Evolutionary conservation across 306 rosid genomes (phyloP), one percentile per base, ranked within the genome.

Genomic region (Herpetospermum pedunculosum): DNA sequence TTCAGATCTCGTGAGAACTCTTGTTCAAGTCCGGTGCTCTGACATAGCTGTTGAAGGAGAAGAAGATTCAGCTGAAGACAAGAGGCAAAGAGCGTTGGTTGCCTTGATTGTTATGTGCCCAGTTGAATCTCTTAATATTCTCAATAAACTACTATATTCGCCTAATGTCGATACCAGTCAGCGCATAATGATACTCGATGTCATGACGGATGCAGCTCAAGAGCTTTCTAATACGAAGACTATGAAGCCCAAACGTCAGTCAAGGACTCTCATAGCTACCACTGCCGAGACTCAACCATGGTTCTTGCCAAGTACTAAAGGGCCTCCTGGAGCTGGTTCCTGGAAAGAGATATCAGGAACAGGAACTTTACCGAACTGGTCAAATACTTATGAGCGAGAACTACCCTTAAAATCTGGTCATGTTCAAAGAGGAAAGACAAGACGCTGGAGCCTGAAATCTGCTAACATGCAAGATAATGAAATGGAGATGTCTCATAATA

Each of bases 201-300:
- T 88, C 83, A 91, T 94, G 97, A 94, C 98, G 16, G 90, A 89
- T 52, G 96, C 97, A 75, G 98, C 95, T 82, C 90, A 81, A 85
- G 96, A 94, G 83, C 98, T 94, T 75, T 82, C 97, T 67, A 80
- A 86, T 78, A 38, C 89, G 54, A 89, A 86, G 80, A 79, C 59
- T 68, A 59, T 75, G 75, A 91, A 84, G 82, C 82, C 85, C 52
- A 86, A 89, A 77, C 88, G 77, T 72, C 83, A 81, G 74, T 74
- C 77, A 55, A 82, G 84, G 74, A 79, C 95, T 57, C 88, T 94
- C 64, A 79, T 94, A 76, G 77, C 97, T 71, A 85, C 85, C 80
- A 85, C 83, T 47, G 87, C 97, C 2, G 96, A 91, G 77, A 79
- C 81, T 71, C 91, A 86, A 50, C 87, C 97, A 14, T 94, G 98